Evolutionary conservation across 2,329 filamentous ascomycete species (phyloP).

Genomic region (Rhexocercosporidium sp.): DNA sequence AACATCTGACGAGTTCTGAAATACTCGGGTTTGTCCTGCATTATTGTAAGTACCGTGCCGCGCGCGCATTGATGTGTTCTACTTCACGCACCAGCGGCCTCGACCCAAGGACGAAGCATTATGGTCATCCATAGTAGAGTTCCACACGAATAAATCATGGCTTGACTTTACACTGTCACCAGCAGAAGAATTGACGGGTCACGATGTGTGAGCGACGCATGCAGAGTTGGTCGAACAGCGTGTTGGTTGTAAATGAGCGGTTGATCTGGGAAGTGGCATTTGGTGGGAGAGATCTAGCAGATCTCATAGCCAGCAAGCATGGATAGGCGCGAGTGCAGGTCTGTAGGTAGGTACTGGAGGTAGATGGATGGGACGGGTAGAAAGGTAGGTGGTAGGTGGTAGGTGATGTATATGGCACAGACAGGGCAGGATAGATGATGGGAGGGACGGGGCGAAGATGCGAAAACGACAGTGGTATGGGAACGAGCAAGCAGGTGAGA

Average conservation of each 20-base stretch:
- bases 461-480: constrained; percentile 27
- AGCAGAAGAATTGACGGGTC: constrained; percentile 10
- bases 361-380: not conserved
- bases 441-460: constrained; percentile 1
- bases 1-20: not conserved
- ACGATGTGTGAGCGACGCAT: constrained; percentile 21
- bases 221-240: constrained; percentile 18
- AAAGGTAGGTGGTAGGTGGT: not conserved
- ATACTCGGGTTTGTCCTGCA: not conserved
- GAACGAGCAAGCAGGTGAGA: not conserved
- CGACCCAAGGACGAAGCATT: constrained; percentile 20
- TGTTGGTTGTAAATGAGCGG: constrained; percentile 18
- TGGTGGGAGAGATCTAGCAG: constrained; percentile 13
- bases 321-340: not conserved
- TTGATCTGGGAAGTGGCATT: constrained; percentile 17
- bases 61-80: too few relatives aligned
- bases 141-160: constrained; percentile 27
- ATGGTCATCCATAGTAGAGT: constrained; percentile 24
- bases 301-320: constrained; percentile 15
- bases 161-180: constrained; percentile 21
- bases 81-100: constrained; percentile 20
- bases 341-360: not conserved
- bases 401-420: not conserved
- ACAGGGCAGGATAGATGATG: not conserved
- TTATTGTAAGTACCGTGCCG: not conserved